Conservation (phyloP, 495 filamentous ascomycete species). For the Aspergillus panamensis region DNA sequence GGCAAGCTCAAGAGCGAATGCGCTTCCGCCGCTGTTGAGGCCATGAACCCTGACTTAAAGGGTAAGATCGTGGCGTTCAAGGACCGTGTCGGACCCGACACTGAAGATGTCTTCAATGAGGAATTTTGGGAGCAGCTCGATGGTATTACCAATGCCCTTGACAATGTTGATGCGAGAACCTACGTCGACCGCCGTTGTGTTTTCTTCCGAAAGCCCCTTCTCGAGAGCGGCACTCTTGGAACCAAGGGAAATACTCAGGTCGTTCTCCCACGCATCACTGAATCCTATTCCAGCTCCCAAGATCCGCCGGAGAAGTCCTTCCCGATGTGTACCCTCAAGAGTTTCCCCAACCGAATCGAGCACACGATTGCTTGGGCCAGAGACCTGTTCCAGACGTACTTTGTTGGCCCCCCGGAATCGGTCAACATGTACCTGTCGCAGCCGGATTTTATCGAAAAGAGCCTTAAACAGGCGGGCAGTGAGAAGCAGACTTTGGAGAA, state of each 20-base stretch:
- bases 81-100: slow-evolving; percentile 89
- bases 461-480: slow-evolving; percentile 90
- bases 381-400: slow-evolving; percentile 90
- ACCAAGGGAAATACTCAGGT: slow-evolving; percentile 99
- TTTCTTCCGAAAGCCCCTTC: slow-evolving; percentile 94
- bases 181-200: slow-evolving; percentile 98
- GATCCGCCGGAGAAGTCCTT: slow-evolving; percentile 98
- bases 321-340: slow-evolving; percentile 96
- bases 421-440: slow-evolving; percentile 93
- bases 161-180: slow-evolving; percentile 95
- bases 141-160: slow-evolving; percentile 92
- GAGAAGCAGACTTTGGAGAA: slow-evolving; percentile 94
- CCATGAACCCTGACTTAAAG: slow-evolving; percentile 90
- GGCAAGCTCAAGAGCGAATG: slow-evolving; percentile 97
- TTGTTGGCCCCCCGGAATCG: slow-evolving; percentile 88
- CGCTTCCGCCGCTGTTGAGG: slow-evolving; percentile 79
- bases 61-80: slow-evolving; percentile 80
- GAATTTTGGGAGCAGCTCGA: slow-evolving; percentile 89
- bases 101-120: slow-evolving; percentile 93
- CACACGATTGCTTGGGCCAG: slow-evolving; percentile 99
- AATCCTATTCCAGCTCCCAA: slow-evolving; percentile 97
- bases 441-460: slow-evolving; percentile 83
- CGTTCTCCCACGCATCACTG: slow-evolving; percentile 82
- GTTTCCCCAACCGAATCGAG: slow-evolving; percentile 98
- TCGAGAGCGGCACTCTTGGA: slow-evolving; percentile 95